Evolutionary conservation across 805 yeast genomes (phyloP).

Genomic region (Starmerella scarabaei): DNA sequence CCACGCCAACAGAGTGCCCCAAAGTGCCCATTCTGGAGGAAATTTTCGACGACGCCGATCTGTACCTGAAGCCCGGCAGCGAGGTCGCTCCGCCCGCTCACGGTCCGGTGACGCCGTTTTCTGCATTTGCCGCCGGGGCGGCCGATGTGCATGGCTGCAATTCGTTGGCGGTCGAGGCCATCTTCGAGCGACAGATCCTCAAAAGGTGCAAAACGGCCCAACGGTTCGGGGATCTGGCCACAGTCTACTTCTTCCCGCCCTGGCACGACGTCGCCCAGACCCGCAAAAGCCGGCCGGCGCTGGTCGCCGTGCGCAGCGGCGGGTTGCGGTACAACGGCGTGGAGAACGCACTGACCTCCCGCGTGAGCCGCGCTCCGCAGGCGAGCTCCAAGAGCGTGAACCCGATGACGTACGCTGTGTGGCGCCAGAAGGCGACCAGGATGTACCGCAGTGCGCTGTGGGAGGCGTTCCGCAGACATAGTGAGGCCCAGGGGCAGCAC

Average conservation of each 20-base stretch:
- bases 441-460: constrained; percentile 12
- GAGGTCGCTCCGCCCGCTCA: neutral
- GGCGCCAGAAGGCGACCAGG: constrained; percentile 15
- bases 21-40: constrained; percentile 12
- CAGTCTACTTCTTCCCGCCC: constrained; percentile 17
- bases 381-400: constrained; percentile 1
- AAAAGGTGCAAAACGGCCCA: constrained; percentile 2
- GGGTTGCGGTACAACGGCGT: constrained; percentile 16
- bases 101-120: constrained; percentile 10
- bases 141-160: constrained; percentile 10
- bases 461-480: constrained; percentile 1
- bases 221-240: neutral
- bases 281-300: constrained; percentile 20
- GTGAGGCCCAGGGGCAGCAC: neutral
- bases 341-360: neutral
- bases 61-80: constrained; percentile 4
- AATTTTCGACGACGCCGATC: constrained; percentile 10
- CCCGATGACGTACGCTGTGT: constrained; percentile 19
- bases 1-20: constrained; percentile 4
- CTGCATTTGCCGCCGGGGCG: constrained; percentile 4
- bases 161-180: constrained; percentile 1
- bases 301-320: constrained; percentile 7
- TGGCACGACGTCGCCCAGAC: constrained; percentile 21
- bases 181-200: constrained; percentile 4
- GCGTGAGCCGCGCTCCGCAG: neutral